phyloP scores from a whole-genome alignment of 1,284 basidiomycete genomes.

The Tilletia caries region DNA sequence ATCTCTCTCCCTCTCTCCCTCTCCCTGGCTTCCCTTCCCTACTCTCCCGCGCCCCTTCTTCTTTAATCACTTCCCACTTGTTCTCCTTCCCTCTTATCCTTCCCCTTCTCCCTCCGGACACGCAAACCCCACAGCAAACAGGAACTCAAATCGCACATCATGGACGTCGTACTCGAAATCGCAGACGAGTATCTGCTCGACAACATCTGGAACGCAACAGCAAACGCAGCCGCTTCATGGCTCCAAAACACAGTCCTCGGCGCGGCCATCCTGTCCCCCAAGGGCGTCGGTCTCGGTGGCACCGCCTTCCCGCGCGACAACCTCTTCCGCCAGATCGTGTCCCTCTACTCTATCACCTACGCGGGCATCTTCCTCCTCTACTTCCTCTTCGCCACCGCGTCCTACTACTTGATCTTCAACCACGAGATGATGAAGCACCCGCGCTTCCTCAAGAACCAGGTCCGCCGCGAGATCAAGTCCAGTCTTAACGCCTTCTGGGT shows the following conservation, averaged over 20 bases:
- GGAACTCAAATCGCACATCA: constrained; percentile 1
- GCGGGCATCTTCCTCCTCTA: constrained; percentile 66
- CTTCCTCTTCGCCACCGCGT: constrained; percentile 72
- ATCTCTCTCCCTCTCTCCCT: too few species aligned
- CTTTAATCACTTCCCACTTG: too few species aligned
- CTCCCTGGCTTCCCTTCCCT: too few species aligned
- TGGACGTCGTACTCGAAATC: constrained; percentile 37
- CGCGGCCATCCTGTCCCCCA: constrained; percentile 9
- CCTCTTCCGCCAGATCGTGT: constrained; percentile 66
- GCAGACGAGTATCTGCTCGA: constrained; percentile 38
- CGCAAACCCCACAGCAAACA: too few species aligned
- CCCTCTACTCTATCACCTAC: constrained; percentile 71
- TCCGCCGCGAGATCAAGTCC: constrained; percentile 71
- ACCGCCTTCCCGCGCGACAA: constrained; percentile 32
- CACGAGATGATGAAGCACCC: constrained; percentile 95
- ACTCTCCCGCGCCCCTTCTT: too few species aligned
- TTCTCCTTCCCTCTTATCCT: too few species aligned
- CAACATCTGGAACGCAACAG: constrained; percentile 26
- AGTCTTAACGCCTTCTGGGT: constrained; percentile 74
- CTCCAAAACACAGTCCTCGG: constrained; percentile 5
- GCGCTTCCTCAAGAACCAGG: constrained; percentile 81
- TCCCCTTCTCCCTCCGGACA: too few species aligned
- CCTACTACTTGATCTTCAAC: constrained; percentile 87
- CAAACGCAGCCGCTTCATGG: constrained; percentile 23
- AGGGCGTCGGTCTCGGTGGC: not conserved